Percentiles rank a stretch among this genome's conserved stretches.
Conservation (phyloP, 2,329 filamentous ascomycete species). For the Neofusicoccum parvum region DNA sequence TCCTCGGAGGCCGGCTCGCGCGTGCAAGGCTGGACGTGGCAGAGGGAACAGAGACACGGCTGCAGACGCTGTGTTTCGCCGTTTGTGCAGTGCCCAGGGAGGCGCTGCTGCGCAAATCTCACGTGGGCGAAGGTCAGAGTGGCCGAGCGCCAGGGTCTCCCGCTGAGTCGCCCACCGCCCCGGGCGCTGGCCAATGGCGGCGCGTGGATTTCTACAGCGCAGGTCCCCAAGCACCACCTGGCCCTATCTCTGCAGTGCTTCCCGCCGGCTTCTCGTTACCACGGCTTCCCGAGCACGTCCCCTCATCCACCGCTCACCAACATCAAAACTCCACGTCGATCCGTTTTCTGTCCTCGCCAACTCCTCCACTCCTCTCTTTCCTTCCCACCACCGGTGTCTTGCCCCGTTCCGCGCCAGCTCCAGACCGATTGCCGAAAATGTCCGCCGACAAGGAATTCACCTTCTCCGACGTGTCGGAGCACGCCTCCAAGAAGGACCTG, state of each 20-base stretch:
- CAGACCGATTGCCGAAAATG: constrained; percentile 29
- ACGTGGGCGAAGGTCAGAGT: no score
- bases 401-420: not conserved
- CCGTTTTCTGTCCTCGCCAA: not conserved
- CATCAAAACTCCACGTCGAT: constrained; percentile 21
- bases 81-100: no score
- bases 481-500: constrained; percentile 77
- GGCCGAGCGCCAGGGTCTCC: not conserved
- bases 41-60: no score
- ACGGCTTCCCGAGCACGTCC: constrained; percentile 16
- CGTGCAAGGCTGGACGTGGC: no score
- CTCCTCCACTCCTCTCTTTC: not conserved
- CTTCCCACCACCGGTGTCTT: not conserved
- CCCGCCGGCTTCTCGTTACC: constrained; percentile 4
- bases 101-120: no score
- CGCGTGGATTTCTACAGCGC: constrained; percentile 2
- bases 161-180: constrained; percentile 10
- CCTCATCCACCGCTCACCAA: constrained; percentile 15
- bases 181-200: constrained; percentile 7
- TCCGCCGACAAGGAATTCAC: constrained; percentile 41
- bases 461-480: constrained; percentile 45
- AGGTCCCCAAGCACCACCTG: constrained; percentile 21
- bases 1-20: no score
- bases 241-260: constrained; percentile 10
- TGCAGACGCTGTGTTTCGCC: no score